Evolutionary conservation across 805 yeast species (phyloP).

Genomic region (Monosporozyma solicola): DNA sequence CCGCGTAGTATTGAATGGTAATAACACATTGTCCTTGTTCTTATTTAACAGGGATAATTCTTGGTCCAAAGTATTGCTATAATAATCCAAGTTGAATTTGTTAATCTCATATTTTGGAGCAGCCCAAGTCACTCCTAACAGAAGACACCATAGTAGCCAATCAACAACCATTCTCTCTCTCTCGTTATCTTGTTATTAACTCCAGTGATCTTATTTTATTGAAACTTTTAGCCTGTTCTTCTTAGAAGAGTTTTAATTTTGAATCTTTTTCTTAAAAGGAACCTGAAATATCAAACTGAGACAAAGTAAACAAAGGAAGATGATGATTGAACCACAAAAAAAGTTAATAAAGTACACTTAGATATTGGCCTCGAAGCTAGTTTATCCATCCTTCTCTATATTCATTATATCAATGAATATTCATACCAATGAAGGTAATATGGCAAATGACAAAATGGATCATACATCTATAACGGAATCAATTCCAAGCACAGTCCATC

Average conservation of each 20-base stretch:
- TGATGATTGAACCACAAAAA: background rate
- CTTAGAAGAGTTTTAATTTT: background rate
- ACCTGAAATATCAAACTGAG: background rate
- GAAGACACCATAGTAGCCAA: background rate
- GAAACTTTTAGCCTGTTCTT: background rate
- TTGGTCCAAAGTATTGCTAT: background rate
- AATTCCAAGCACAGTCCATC: background rate
- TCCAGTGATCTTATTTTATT: background rate
- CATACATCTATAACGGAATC: background rate
- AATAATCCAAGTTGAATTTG: conserved; percentile 1
- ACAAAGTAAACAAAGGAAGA: background rate
- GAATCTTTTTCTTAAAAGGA: background rate
- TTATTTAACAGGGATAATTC: conserved; percentile 5
- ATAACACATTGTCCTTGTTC: conserved; percentile 10
- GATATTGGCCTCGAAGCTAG: background rate
- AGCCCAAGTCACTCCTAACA: background rate
- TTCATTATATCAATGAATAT: background rate
- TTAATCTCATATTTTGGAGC: background rate
- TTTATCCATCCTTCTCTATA: background rate
- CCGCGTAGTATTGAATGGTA: conserved; percentile 34
- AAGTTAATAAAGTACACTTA: background rate
- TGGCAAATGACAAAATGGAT: background rate
- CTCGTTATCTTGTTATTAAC: background rate
- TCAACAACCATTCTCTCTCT: background rate
- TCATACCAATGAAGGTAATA: background rate